Conservation (phyloP, 225 moss, liverwort and hornwort genomes). For the Physcomitrellopsis africana region DNA sequence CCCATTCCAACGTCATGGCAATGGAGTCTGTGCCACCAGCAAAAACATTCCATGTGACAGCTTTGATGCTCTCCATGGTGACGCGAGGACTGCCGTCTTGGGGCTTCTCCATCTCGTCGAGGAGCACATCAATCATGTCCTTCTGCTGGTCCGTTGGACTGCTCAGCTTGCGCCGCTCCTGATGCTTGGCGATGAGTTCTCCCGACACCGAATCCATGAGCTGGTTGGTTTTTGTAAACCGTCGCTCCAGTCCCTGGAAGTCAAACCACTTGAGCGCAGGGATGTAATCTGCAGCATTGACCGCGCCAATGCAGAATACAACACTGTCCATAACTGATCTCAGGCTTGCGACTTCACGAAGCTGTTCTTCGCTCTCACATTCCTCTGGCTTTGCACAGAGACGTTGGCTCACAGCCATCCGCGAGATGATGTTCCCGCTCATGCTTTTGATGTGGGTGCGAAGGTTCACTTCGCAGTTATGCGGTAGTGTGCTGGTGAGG, state of each 20-base stretch:
- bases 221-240: neutral
- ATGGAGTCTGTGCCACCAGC: slow-evolving; percentile 27
- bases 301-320: neutral
- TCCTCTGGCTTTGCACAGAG: neutral
- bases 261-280: slow-evolving; percentile 32
- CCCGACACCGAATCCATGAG: slow-evolving; percentile 27
- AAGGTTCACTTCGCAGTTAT: slow-evolving; percentile 18
- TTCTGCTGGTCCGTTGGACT: neutral
- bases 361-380: slow-evolving; percentile 2
- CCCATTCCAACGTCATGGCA: slow-evolving; percentile 25
- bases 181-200: slow-evolving; percentile 24
- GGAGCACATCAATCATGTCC: slow-evolving; percentile 28
- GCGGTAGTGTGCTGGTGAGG: slow-evolving; percentile 10
- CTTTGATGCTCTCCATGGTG: slow-evolving; percentile 18
- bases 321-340: neutral
- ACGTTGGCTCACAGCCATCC: slow-evolving; percentile 10
- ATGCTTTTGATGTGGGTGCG: neutral
- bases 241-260: slow-evolving; percentile 17
- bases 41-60: slow-evolving; percentile 27
- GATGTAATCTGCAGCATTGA: slow-evolving; percentile 20
- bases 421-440: slow-evolving; percentile 13
- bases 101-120: slow-evolving; percentile 19
- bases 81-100: neutral
- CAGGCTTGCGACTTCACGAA: neutral
- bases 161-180: slow-evolving; percentile 5